Base-by-base conservation (phyloP, 108 stramenopile genomes). In the Fistulifera pelliculosa region DNA sequence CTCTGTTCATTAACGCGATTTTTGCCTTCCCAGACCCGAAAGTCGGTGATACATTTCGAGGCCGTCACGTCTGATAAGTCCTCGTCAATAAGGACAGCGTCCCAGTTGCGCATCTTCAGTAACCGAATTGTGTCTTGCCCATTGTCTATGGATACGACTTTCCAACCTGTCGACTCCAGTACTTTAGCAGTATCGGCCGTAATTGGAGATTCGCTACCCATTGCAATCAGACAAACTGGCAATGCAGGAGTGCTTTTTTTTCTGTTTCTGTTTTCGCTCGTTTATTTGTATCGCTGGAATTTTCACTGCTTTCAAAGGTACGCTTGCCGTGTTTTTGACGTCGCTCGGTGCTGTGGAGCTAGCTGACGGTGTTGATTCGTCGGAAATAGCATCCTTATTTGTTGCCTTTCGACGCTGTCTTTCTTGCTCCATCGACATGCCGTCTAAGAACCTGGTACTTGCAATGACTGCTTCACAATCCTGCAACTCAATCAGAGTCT, bases 21-120 rank as follows among this genome's bases (percentile, higher is more conserved):
- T 10, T 64, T 43, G n/a, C 49, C 56, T 55, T 77, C 76, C 76
- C 76, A 77, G 1, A 54, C 65, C 8, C 76, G 68, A 58, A 77
- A 77, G 12, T 65, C 56, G 3, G 38, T 41, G 16, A 73, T 42
- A 25, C 71, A 66, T 26, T 47, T 12, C 35, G 17, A 51, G 15
- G 65, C 71, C 22, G 54, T 53, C 18, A 47, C 39, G 15, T 12
- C 17, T 28, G 68, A 67, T 28, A 73, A 26, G n/a, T 62, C 57
- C 24, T 73, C 59, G 41, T 77, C 76, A 19, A 77, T 62, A 10
- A 77, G 61, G 4, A 77, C 71, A 15, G 56, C 23, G 6, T 56
- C 66, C 65, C 68, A 77, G 35, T 73, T 77, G 1, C 76, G 54
- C 49, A 66, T 58, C 27, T 80, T 84, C 48, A 84, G 49, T 12